phyloP scores from a whole-genome alignment of 2,329 filamentous ascomycete species.

The Ascochyta clinopodiicola region DNA sequence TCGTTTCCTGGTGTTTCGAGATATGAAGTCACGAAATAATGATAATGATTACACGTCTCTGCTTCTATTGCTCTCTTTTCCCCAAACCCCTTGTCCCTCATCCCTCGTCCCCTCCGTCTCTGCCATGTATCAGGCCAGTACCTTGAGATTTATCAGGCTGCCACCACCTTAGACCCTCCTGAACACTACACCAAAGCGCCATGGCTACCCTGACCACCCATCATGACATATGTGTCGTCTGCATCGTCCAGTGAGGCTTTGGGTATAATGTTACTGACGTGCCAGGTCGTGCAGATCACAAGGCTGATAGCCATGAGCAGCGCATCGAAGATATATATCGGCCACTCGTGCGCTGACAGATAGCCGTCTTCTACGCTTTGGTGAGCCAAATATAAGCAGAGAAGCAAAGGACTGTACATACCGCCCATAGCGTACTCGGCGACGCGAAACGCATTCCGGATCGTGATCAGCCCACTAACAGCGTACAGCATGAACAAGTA shows the following conservation, averaged over 20 bases:
- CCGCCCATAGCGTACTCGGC: constrained; percentile 50
- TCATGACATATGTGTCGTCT: not conserved
- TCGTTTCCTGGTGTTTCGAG: not conserved
- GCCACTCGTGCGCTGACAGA: constrained; percentile 57
- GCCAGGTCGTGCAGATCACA: constrained; percentile 5
- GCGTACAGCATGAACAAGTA: constrained; percentile 44
- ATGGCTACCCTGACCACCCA: not conserved
- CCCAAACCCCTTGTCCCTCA: not conserved
- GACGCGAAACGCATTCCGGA: constrained; percentile 54
- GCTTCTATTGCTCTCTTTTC: not conserved
- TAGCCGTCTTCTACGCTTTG: constrained; percentile 48
- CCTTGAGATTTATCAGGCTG: not conserved
- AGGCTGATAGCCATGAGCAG: constrained; percentile 50
- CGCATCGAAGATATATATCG: constrained; percentile 58
- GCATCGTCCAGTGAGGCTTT: too few relatives aligned
- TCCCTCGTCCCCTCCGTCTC: not conserved
- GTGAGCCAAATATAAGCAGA: not conserved
- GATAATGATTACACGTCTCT: not conserved
- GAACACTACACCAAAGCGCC: not conserved
- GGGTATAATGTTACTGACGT: not conserved
- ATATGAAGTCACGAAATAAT: not conserved
- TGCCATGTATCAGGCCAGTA: not conserved
- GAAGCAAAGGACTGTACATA: not conserved
- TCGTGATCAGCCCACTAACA: constrained; percentile 49
- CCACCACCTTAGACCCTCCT: not conserved